phyloP scores from a whole-genome alignment of 345 rosid species.

The Dimocarpus longan region DNA sequence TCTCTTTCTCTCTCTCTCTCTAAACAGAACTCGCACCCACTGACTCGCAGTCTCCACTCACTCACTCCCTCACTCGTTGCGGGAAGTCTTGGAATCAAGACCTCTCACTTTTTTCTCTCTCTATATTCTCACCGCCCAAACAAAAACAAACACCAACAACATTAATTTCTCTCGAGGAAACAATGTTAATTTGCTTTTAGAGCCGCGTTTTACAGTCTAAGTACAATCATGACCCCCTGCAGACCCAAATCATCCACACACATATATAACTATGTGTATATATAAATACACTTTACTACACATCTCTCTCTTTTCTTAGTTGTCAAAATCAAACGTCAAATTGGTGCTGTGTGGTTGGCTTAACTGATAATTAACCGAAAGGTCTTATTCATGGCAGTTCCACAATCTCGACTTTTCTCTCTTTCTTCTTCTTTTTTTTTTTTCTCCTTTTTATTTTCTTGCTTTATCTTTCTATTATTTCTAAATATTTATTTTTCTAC shows the following conservation, averaged over 20 bases:
- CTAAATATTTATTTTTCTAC: conserved; percentile 8
- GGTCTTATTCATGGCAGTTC: conserved; percentile 60
- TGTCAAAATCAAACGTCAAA: conserved; percentile 42
- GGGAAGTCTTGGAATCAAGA: conserved; percentile 10
- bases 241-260: conserved; percentile 29
- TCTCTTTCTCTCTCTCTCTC: conserved; percentile 26
- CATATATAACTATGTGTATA: neutral
- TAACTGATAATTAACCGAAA: conserved; percentile 39
- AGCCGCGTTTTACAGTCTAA: conserved; percentile 47
- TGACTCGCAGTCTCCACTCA: neutral
- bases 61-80: conserved; percentile 31
- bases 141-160: neutral
- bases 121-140: neutral
- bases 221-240: conserved; percentile 47
- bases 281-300: neutral
- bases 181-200: conserved; percentile 22
- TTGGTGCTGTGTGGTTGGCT: conserved; percentile 32
- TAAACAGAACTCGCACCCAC: neutral
- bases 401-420: conserved; percentile 37
- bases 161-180: conserved; percentile 20
- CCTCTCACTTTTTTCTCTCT: neutral
- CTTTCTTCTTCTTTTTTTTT: conserved; percentile 21
- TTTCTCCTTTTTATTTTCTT: conserved; percentile 3
- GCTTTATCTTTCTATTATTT: conserved; percentile 17
- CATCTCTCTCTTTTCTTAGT: conserved; percentile 16